Evolutionary conservation across 805 yeast species (phyloP).

Genomic region (Teunomyces panamensis): DNA sequence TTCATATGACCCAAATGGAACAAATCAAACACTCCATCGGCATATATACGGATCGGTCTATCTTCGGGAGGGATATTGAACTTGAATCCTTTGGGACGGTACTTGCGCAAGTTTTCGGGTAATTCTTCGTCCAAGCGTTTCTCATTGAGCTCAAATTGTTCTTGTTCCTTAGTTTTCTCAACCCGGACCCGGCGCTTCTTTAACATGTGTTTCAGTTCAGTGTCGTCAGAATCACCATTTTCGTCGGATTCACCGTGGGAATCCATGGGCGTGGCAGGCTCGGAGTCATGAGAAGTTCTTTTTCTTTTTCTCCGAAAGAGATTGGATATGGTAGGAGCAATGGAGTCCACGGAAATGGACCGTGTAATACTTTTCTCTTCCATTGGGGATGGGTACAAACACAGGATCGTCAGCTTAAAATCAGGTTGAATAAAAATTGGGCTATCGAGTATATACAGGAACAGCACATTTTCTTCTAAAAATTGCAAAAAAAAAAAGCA

Average conservation of each 20-base stretch:
- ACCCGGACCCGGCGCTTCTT: slow-evolving; percentile 24
- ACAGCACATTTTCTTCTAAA: too few species aligned
- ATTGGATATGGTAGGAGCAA: slow-evolving; percentile 36
- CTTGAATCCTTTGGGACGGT: slow-evolving; percentile 73
- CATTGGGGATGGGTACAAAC: slow-evolving; percentile 3
- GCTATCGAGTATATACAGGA: not conserved
- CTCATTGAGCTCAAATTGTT: slow-evolving; percentile 48
- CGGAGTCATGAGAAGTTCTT: slow-evolving; percentile 10
- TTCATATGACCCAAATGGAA: slow-evolving; percentile 98
- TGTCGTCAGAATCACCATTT: slow-evolving; percentile 8
- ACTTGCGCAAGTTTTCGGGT: slow-evolving; percentile 70
- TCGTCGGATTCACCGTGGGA: slow-evolving; percentile 17
- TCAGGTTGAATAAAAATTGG: not conserved
- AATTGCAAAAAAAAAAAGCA: too few species aligned
- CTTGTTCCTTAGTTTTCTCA: slow-evolving; percentile 23
- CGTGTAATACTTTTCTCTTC: slow-evolving; percentile 19
- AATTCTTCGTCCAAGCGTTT: slow-evolving; percentile 57
- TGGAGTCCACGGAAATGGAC: slow-evolving; percentile 39
- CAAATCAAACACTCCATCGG: slow-evolving; percentile 96
- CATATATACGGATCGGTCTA: slow-evolving; percentile 89
- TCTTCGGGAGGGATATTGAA: slow-evolving; percentile 82
- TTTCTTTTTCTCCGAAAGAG: slow-evolving; percentile 22
- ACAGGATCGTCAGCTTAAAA: not conserved
- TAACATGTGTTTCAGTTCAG: slow-evolving; percentile 6
- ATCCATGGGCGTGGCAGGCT: slow-evolving; percentile 13